Conservation (phyloP, 139 green algal species). For the Pedinophyceae sp. region DNA sequence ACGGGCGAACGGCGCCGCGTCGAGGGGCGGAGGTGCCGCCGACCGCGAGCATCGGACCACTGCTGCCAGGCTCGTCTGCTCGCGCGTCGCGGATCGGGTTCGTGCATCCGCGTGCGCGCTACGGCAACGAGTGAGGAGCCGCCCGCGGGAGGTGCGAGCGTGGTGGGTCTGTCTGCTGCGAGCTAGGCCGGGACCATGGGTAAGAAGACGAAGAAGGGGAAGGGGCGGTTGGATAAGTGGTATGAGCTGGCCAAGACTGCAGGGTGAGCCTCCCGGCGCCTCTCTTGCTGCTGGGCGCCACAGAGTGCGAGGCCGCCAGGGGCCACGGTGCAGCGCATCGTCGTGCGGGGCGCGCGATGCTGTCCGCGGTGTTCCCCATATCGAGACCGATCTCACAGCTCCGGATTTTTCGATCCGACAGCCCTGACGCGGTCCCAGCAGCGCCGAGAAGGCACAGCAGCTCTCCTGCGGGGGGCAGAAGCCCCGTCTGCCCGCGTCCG, state of each 20-base stretch:
- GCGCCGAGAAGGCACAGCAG: conserved; percentile 3
- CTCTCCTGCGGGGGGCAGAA: not conserved
- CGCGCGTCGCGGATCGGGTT: too few relatives aligned
- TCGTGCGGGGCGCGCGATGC: too few relatives aligned
- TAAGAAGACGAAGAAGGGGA: conserved; percentile 57
- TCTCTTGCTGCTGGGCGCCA: conserved; percentile 1
- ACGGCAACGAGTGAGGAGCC: too few relatives aligned
- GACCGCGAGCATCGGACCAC: too few relatives aligned
- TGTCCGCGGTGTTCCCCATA: not conserved
- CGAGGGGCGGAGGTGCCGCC: too few relatives aligned
- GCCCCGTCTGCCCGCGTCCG: not conserved
- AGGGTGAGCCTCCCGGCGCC: conserved; percentile 37
- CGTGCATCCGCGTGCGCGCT: too few relatives aligned
- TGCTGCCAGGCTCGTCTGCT: too few relatives aligned
- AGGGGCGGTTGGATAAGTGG: conserved; percentile 90
- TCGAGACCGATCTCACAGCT: not conserved
- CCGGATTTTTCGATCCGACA: not conserved
- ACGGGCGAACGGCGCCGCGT: too few relatives aligned
- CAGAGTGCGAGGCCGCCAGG: not conserved
- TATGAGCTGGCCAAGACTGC: conserved; percentile 98
- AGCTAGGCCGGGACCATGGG: too few relatives aligned
- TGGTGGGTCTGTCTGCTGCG: too few relatives aligned
- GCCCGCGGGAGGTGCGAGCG: too few relatives aligned
- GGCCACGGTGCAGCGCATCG: not conserved
- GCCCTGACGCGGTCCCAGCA: not conserved